Conservation (phyloP, 192 early-diverging fungal genomes). For the Pilobolus umbonatus region DNA sequence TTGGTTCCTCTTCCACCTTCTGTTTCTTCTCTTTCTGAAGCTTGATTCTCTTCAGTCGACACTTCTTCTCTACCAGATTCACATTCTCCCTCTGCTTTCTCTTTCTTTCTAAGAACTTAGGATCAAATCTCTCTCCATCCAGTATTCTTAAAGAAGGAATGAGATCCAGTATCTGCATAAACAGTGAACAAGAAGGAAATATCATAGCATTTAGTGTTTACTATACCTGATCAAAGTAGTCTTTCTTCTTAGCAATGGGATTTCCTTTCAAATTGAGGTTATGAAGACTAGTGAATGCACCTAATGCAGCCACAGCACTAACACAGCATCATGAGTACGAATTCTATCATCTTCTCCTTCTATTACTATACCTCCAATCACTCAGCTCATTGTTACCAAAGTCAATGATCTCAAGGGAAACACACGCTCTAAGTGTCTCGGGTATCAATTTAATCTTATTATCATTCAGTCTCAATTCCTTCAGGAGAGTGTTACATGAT, state of each 20-base stretch:
- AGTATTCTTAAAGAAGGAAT: constrained; percentile 63
- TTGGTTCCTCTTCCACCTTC: constrained; percentile 24
- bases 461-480: constrained; percentile 72
- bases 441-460: constrained; percentile 64
- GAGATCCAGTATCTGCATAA: constrained; percentile 43
- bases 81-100: constrained; percentile 53
- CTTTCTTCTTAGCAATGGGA: constrained; percentile 46
- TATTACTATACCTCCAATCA: constrained; percentile 42
- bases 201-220: not conserved
- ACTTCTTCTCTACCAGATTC: constrained; percentile 39
- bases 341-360: not conserved
- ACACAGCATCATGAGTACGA: not conserved
- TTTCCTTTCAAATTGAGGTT: constrained; percentile 74
- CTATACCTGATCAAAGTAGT: constrained; percentile 53
- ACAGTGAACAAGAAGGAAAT: not conserved
- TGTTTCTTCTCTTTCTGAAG: constrained; percentile 45
- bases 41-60: constrained; percentile 36
- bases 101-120: constrained; percentile 60
- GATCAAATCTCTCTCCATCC: constrained; percentile 73
- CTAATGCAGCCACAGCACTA: constrained; percentile 53
- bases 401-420: constrained; percentile 65
- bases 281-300: constrained; percentile 44
- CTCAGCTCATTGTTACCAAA: constrained; percentile 64
- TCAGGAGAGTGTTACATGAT: constrained; percentile 47
- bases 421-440: constrained; percentile 48